Evolutionary conservation across 2,329 filamentous ascomycete species (phyloP), one percentile per base, ranked within the genome.

Genomic region (Pseudogymnoascus sp.): DNA sequence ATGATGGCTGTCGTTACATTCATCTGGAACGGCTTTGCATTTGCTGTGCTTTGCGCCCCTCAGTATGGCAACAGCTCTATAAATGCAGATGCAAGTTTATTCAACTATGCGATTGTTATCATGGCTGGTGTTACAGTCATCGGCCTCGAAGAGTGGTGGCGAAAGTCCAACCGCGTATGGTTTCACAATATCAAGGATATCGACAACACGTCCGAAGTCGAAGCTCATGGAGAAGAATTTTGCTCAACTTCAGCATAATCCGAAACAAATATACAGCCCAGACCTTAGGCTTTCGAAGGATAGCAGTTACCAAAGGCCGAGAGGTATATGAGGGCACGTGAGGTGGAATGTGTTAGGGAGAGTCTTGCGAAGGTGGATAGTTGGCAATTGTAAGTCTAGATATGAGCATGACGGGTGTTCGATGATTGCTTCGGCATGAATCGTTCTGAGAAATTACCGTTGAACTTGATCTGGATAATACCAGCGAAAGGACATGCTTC

Each of bases 381-480:
- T 52, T 31, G 45, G 26, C 45, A 31, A 52, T 16, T 23, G 45
- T 52, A 52, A 52, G 45, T 37, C 19, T 60, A 16, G 58, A 39
- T 43, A 33, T 62, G 52, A 55, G 39, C 59, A 61, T 61, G 41
- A 45, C 59, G 59, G 59, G 59, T 61, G 59, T 61, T 61, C 59
- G 21, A 61, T 59, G 59, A 61, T 61, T 61, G 59, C 39, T 61
- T 55, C 59, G 59, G 59, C 59, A 61, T 43, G 59, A 61, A 7
- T 61, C 21, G 59, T 58, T 61, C 59, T 61, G 59, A 61, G 59
- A 61, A 61, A 61, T 61, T 49, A 61, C 59, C 59, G 59, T 61
- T 61, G 59, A 61, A 78, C 78, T 1, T 69, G 69, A 2, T 72
- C 45, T 52, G 45, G 45, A 52, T 52, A 52, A 52, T 52, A 59